Evolutionary conservation across 2,329 filamentous ascomycete genomes (phyloP).

Genomic region (Magnaporthales sp.): DNA sequence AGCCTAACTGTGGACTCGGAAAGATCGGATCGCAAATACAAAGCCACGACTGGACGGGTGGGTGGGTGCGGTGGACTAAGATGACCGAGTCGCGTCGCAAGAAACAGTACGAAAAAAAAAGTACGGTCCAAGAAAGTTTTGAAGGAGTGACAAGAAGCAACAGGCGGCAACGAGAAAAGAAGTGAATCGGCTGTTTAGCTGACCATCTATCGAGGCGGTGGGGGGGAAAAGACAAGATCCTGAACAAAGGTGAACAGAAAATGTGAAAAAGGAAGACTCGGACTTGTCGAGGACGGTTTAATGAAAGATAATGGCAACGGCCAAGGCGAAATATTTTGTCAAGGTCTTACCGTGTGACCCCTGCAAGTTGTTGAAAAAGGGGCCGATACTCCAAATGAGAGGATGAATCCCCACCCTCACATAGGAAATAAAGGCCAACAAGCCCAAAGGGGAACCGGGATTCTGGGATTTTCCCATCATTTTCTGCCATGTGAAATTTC

Average conservation of each 20-base stretch:
- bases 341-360: neutral
- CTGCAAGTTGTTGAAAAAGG: neutral
- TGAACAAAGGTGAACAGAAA: slow-evolving; percentile 9
- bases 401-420: neutral
- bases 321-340: neutral
- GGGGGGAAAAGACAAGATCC: slow-evolving; percentile 13
- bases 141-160: slow-evolving; percentile 34
- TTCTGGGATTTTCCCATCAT: neutral
- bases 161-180: slow-evolving; percentile 22
- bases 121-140: slow-evolving; percentile 18
- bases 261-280: slow-evolving; percentile 12
- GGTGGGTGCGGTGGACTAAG: neutral
- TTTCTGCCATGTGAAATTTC: neutral
- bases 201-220: slow-evolving; percentile 9
- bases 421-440: neutral
- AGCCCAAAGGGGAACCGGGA: neutral
- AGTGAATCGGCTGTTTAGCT: slow-evolving; percentile 13
- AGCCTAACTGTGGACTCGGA: neutral
- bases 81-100: slow-evolving; percentile 7
- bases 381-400: neutral
- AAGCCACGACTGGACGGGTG: neutral
- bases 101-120: slow-evolving; percentile 9
- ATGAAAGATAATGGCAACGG: neutral
- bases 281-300: neutral
- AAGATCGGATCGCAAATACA: neutral